Percentiles rank a stretch among this genome's conserved stretches.
Conservation (phyloP, 768 basidiomycete genomes). For the Xerocomellus chrysenteron region DNA sequence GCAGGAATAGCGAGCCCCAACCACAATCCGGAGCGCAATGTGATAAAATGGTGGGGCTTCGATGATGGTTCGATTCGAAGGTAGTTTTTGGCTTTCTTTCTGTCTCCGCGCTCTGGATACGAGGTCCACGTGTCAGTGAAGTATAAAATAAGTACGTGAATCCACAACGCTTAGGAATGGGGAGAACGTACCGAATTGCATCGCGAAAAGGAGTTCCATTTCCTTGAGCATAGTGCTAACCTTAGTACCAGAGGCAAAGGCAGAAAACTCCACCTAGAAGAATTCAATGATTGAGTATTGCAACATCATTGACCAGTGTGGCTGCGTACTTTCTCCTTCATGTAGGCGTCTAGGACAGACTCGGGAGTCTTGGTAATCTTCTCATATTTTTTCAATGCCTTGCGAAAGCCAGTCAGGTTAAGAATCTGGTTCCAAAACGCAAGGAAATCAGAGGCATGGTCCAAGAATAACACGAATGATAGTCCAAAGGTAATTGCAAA, state of each 20-base stretch:
- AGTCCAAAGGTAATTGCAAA: not conserved
- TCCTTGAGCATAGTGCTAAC: conserved; percentile 69
- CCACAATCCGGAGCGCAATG: conserved; percentile 70
- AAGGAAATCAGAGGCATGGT: not conserved
- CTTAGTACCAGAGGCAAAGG: conserved; percentile 63
- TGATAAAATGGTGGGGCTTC: conserved; percentile 67
- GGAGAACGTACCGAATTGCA: conserved; percentile 64
- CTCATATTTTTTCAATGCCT: conserved; percentile 83
- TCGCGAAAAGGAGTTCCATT: conserved; percentile 75
- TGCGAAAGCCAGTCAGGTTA: conserved; percentile 88
- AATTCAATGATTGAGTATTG: not conserved
- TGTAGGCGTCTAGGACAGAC: conserved; percentile 72
- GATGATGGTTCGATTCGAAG: conserved; percentile 53
- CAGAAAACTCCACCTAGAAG: conserved; percentile 59
- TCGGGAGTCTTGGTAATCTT: conserved; percentile 63
- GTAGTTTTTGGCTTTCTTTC: conserved; percentile 68
- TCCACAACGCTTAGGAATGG: not conserved
- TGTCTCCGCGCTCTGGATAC: conserved; percentile 60
- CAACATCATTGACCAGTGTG: not conserved
- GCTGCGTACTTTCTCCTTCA: conserved; percentile 63
- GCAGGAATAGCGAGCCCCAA: conserved; percentile 76
- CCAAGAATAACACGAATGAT: not conserved
- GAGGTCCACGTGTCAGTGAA: not conserved
- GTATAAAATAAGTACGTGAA: not conserved
- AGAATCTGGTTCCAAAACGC: conserved; percentile 51